A percentile compares a stretch with the other conserved stretches of the same genome.
phyloP scores from a whole-genome alignment of 306 rosid genomes.

The Sphenostylis stenocarpa region DNA sequence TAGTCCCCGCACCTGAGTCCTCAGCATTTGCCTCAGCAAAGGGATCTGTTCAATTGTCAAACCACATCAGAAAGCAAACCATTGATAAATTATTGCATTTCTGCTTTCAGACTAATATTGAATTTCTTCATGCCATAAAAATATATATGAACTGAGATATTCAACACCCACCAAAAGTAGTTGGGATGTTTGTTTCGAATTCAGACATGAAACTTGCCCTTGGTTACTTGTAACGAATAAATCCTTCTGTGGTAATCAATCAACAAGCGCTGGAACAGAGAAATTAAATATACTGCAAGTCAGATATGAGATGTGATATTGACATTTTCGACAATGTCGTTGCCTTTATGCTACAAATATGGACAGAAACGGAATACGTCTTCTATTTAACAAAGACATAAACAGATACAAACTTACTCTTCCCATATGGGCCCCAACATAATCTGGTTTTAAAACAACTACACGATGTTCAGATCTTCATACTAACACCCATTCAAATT shows the following conservation, averaged over 20 bases:
- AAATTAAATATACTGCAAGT: not conserved
- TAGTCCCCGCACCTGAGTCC: constrained; percentile 59
- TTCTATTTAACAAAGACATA: not conserved
- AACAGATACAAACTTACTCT: not conserved
- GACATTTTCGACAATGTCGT: not conserved
- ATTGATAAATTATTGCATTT: not conserved
- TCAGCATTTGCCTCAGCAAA: constrained; percentile 68
- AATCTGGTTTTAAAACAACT: not conserved
- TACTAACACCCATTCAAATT: not conserved
- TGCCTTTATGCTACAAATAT: not conserved
- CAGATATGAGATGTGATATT: not conserved
- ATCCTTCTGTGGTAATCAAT: constrained; percentile 31
- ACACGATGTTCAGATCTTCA: not conserved
- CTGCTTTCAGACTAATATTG: not conserved
- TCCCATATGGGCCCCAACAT: not conserved
- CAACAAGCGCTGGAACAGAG: constrained; percentile 26
- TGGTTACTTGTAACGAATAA: constrained; percentile 22
- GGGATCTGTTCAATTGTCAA: constrained; percentile 46
- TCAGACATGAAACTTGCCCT: constrained; percentile 60
- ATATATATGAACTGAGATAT: not conserved
- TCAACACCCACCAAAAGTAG: constrained; percentile 47
- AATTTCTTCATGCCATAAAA: not conserved
- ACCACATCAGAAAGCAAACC: constrained; percentile 9
- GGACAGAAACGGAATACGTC: not conserved
- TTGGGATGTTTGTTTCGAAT: constrained; percentile 40